These are phyloP conservation scores for Pseudogymnoascus pannorum DNA, from an alignment of 2,329 filamentous ascomycete genomes.

Conservation along the genomic window DNA sequence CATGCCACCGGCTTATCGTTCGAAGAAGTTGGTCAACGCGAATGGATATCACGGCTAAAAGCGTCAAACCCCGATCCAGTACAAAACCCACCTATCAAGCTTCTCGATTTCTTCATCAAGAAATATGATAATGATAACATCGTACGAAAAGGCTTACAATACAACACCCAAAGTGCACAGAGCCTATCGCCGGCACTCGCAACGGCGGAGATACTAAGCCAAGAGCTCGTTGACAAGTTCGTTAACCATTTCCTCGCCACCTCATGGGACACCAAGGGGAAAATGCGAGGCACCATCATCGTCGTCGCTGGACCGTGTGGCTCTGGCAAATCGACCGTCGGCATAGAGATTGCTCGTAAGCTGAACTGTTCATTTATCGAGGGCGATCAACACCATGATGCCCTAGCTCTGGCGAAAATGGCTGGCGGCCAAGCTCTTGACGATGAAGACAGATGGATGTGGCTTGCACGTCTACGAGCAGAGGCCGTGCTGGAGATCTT, in stretches of 20 bases:
- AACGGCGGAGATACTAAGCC: constrained; percentile 11
- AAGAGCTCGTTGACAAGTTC: constrained; percentile 16
- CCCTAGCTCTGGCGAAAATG: constrained; percentile 29
- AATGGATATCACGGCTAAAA: constrained; percentile 40
- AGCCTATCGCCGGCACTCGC: constrained; percentile 16
- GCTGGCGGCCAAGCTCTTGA: constrained; percentile 24
- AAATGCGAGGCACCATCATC: constrained; percentile 22
- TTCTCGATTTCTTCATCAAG: constrained; percentile 42
- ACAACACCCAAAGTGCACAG: constrained; percentile 14
- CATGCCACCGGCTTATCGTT: constrained; percentile 38
- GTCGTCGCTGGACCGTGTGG: constrained; percentile 35
- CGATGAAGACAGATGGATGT: constrained; percentile 29
- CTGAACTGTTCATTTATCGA: constrained; percentile 33
- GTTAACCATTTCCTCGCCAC: constrained; percentile 13
- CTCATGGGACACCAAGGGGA: constrained; percentile 14
- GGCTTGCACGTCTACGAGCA: constrained; percentile 26
- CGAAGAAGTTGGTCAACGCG: constrained; percentile 34
- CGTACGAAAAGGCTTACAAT: constrained; percentile 26
- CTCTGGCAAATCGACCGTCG: constrained; percentile 35
- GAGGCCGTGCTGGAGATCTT: constrained; percentile 22
- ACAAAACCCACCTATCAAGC: constrained; percentile 45
- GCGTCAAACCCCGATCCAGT: constrained; percentile 41
- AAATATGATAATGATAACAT: constrained; percentile 43
- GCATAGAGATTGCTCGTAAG: constrained; percentile 24
- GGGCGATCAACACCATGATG: constrained; percentile 33